phyloP scores from a whole-genome alignment of 1,284 basidiomycete species.

The Moesziomyces parantarcticus region DNA sequence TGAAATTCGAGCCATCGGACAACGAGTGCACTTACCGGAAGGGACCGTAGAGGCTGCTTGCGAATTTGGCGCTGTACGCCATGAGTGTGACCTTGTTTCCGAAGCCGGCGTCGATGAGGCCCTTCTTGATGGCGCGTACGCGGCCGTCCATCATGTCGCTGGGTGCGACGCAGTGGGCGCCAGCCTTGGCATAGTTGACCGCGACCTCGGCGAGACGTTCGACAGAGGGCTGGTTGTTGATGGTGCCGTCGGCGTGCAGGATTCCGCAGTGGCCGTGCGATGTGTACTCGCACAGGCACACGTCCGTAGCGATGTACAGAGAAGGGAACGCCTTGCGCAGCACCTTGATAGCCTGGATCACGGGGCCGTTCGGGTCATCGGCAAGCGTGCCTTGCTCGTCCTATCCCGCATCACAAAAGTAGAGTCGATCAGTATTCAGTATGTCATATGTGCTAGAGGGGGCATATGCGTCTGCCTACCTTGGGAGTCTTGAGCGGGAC shows the following conservation, averaged over 20 bases:
- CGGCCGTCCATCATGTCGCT: conserved; percentile 99
- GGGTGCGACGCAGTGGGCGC: conserved; percentile 96
- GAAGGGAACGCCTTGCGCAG: conserved; percentile 81
- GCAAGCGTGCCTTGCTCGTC: conserved; percentile 85
- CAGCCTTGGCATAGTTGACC: conserved; percentile 89
- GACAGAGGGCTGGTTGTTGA: conserved; percentile 72
- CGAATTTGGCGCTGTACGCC: conserved; percentile 99
- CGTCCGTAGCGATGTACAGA: conserved; percentile 82
- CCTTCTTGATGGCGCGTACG: conserved; percentile 87
- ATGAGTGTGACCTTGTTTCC: conserved; percentile 80
- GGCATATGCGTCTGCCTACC: too few species aligned
- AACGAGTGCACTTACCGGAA: conserved; percentile 77
- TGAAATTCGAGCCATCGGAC: background rate
- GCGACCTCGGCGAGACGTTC: conserved; percentile 90
- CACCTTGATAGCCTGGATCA: conserved; percentile 87
- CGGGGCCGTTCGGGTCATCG: conserved; percentile 88
- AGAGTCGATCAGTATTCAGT: background rate
- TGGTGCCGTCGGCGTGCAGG: conserved; percentile 78
- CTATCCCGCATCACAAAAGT: conserved; percentile 72
- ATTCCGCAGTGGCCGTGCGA: conserved; percentile 97
- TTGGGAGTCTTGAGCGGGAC: conserved; percentile 87
- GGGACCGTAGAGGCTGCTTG: conserved; percentile 94
- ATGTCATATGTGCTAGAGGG: too few species aligned
- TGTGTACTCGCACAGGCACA: conserved; percentile 99
- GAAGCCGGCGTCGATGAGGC: conserved; percentile 83